Evolutionary conservation across 257 asterid genomes (phyloP), one percentile per base, ranked within the genome.

Genomic region (Nicotiana noctiflora): DNA sequence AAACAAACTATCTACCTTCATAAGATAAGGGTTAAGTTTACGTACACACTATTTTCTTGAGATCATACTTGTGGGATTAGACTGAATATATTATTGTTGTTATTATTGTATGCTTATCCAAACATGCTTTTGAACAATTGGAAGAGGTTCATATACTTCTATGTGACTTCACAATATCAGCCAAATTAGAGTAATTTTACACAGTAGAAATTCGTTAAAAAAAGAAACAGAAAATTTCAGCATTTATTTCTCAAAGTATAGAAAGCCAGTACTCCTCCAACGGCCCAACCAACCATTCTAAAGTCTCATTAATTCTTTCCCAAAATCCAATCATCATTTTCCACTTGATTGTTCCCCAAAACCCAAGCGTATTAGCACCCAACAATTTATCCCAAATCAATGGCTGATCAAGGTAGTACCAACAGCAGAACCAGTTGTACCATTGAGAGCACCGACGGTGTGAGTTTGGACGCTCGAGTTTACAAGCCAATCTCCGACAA

Each of bases 391-490:
- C 61, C 1, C 51, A 25, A 44, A 21, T 34, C 21, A 25, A 79
- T 64, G 82, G 44, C 65, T n/a, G 82, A 79, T 14, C 4, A 46
- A 46, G 51, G 60, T 72, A n/a, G 61, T 46, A 72, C 78, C 40
- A 17, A 46, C 15, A 72, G 78, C 61, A 72, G 78, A 72, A 72
- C 19, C 64, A 44, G 23, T 75, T 84, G 86, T 76, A 83, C 86
- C 18, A 88, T 93, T 84, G 90, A 88, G 68, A 68, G 91, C 13
- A 63, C 68, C 23, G 93, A 84, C 64, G 91, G 92, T 67, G 59
- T 86, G 64, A 64, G 51, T 51, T 88, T 93, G 5, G 96, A 92
- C 52, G 89, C 90, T 80, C 88, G 98, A 49, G 81, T 92, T 55
- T 92, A 84, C 94, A 81, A 67, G 53, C 84, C 92, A 5, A 46